Evolutionary conservation across 169 alveolate genomes (phyloP).

Genomic region (Eimeria tenella): DNA sequence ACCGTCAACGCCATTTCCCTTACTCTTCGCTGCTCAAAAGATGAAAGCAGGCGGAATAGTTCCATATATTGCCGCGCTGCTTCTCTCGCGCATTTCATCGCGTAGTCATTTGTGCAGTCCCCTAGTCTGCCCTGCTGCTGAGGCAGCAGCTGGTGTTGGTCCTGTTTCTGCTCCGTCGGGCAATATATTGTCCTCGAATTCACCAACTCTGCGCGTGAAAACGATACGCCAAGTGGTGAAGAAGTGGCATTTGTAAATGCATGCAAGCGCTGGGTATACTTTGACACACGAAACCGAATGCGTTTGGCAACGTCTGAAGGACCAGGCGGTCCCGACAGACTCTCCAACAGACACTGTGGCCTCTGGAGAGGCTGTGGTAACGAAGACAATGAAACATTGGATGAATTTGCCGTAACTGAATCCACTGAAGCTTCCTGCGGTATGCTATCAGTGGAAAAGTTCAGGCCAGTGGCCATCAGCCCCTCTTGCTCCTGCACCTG

Average conservation of each 20-base stretch:
- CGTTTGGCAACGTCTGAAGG: background rate
- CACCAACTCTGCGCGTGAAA: background rate
- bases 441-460: background rate
- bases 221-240: background rate
- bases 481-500: background rate
- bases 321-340: too few species aligned
- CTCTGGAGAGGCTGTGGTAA: too few species aligned
- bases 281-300: conserved; percentile 68
- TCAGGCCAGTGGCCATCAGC: background rate
- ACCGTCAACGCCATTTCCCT: conserved; percentile 46
- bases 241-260: background rate
- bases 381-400: too few species aligned
- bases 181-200: background rate
- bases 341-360: too few species aligned
- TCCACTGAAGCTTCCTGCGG: background rate
- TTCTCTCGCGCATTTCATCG: background rate
- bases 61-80: conserved; percentile 3
- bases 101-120: background rate
- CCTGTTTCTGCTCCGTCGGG: conserved; percentile 7
- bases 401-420: background rate
- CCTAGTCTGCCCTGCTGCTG: background rate
- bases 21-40: conserved; percentile 65
- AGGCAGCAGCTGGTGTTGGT: conserved; percentile 24
- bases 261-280: conserved; percentile 75
- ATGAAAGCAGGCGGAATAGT: conserved; percentile 32